Evolutionary conservation across 2,329 filamentous ascomycete species (phyloP).

Genomic region (Chaetothyriales sp.): DNA sequence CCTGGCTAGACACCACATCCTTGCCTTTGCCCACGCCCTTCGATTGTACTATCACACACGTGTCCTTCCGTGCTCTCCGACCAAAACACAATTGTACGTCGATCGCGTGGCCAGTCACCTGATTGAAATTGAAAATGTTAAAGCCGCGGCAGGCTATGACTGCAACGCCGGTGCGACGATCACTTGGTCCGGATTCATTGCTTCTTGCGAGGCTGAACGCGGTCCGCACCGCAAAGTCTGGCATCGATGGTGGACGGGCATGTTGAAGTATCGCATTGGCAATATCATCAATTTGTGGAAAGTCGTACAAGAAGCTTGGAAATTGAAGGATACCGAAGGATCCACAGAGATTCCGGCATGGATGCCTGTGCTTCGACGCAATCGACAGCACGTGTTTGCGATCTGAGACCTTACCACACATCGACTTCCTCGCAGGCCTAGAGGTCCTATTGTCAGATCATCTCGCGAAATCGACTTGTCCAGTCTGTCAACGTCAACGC

Average conservation of each 20-base stretch:
- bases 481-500: no score
- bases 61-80: constrained; percentile 5
- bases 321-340: constrained; percentile 9
- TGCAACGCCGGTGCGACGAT: constrained; percentile 14
- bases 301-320: constrained; percentile 15
- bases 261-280: constrained; percentile 15
- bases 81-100: constrained; percentile 3
- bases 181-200: constrained; percentile 19
- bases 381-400: constrained; percentile 11
- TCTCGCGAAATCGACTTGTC: no score
- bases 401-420: constrained; percentile 10
- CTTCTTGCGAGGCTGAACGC: constrained; percentile 13
- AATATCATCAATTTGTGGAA: constrained; percentile 16
- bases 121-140: constrained; percentile 12
- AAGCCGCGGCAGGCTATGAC: constrained; percentile 6
- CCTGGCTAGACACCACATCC: constrained; percentile 10
- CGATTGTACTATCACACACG: constrained; percentile 12
- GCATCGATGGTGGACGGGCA: constrained; percentile 14
- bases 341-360: constrained; percentile 8
- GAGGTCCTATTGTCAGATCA: no score
- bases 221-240: constrained; percentile 9
- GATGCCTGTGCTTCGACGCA: constrained; percentile 11
- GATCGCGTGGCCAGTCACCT: constrained; percentile 9
- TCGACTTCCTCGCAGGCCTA: no score
- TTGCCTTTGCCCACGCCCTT: constrained; percentile 12